These are phyloP conservation scores for Kwoniella sp. DNA, from an alignment of 768 basidiomycete species.

Conservation along the genomic window DNA sequence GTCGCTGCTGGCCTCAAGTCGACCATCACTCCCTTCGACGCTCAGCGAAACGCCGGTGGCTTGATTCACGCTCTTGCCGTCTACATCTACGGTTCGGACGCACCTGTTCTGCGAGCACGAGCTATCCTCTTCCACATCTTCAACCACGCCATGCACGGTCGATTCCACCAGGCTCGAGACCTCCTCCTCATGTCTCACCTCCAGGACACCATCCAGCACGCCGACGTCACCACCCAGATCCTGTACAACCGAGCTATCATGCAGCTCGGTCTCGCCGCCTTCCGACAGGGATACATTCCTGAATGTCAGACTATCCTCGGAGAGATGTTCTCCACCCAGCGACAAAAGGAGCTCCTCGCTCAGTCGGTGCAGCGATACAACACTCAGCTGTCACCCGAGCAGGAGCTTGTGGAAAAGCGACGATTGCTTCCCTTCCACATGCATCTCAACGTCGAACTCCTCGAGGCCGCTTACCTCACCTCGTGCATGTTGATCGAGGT, in stretches of 20 bases:
- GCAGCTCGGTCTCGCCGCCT: constrained; percentile 93
- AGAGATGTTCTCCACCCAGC: constrained; percentile 93
- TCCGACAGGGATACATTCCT: constrained; percentile 87
- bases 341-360: constrained; percentile 93
- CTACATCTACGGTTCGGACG: constrained; percentile 85
- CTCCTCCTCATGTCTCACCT: constrained; percentile 99
- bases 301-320: constrained; percentile 88
- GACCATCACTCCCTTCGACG: constrained; percentile 58
- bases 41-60: constrained; percentile 60
- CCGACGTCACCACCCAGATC: constrained; percentile 95
- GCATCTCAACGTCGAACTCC: constrained; percentile 97
- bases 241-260: constrained; percentile 96
- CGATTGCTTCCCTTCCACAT: constrained; percentile 98
- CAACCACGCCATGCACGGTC: constrained; percentile 91
- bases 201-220: constrained; percentile 91
- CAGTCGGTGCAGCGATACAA: constrained; percentile 94
- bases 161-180: constrained; percentile 93
- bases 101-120: constrained; percentile 85
- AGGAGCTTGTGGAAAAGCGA: constrained; percentile 93
- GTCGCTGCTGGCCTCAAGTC: constrained; percentile 56
- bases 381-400: constrained; percentile 69
- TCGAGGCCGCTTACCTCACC: constrained; percentile 95
- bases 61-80: constrained; percentile 86
- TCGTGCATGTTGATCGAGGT: constrained; percentile 99
- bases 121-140: constrained; percentile 98